Base-by-base conservation (phyloP, 208 protist species). In the Tritrichomonas musculus region DNA sequence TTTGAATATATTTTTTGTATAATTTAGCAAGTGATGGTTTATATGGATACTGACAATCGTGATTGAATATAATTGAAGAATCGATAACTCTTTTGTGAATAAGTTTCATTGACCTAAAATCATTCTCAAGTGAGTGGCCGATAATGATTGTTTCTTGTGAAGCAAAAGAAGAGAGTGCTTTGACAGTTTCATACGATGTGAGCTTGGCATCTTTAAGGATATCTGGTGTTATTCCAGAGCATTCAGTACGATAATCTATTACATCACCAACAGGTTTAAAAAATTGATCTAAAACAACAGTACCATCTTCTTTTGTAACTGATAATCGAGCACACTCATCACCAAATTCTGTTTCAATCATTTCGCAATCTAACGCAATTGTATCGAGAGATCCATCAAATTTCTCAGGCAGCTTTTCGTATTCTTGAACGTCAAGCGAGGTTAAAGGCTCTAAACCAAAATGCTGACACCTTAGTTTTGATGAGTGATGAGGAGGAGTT, bases 91-190 rank as follows among this genome's bases (percentile, higher is more conserved):
- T 53, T 13, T 72, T 47, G 39, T 94, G 80, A 47, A 93, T 60
- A 8, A 95, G 27, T 65, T 93, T 69, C 17, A 95, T 41, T 39
- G 80, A 17, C 8, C 39, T 14, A 39, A 95, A 60, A 75, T 95
- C 94, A 55, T 95, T 95, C 66, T 95, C 94, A 44, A 95, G 77
- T 14, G 82, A 93, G 30, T 95, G 94, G 1, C 94, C 94, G 22
- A 94, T 30, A 39, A 95, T 50, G n/a, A 95, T 95, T 30, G 94
- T 72, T 30, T 72, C 47, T 66, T 44, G 25, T 33, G 13, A 22
- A 11, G 57, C 57, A 33, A 44, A 92, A 5, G 25, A 50, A 30
- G 55, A 64, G n/a, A 92, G 47, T 33, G 44, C 27, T 88, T 88
- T 20, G 11, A 88, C 41, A 17, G 47, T 47, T 39, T 88, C 47